Evolutionary conservation across 1,284 basidiomycete genomes (phyloP), one percentile per base, ranked within the genome.

Genomic region (Pseudozyma tsukubaensis): DNA sequence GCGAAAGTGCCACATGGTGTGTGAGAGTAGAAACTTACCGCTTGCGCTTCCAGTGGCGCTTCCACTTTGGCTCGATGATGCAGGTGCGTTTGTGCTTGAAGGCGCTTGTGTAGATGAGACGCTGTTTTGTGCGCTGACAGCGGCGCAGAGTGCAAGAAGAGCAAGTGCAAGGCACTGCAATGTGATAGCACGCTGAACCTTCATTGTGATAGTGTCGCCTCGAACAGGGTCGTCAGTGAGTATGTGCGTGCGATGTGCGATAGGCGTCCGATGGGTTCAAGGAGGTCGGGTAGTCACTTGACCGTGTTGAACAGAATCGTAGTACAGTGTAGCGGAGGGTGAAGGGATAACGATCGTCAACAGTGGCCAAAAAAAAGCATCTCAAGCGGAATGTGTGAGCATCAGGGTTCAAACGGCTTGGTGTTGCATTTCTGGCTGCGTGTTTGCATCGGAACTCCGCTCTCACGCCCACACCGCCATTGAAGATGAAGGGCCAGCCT

Each of bases 61-160:
- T 29, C 24, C 24, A 29, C 24, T 29, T 6, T 29, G 24, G 24
- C 24, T 29, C 6, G 24, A 29, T 6, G 66, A 63, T 24, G 69
- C 59, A 36, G 52, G 44, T 4, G 52, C 43, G 12, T 39, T 63
- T 10, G 51, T 42, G 35, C 19, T 50, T 7, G 59, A 32, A 14
- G 56, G 24, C 16, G 67, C 60, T 45, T 63, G 60, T 52, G 67
- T 69, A 8, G 67, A 69, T n/a, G 51, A 29, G 34, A 47, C 69
- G 18, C 11, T 56, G 56, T 72, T 67, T 34, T 72, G 69, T 14
- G 69, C 69, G n/a, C 47, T 53, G 1, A 72, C 69, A 8, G 59
- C 59, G 6, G 51, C 64, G 24, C 63, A 66, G 13, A 72, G 59
- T 5, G 52, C 59, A 19, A 72, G 51, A 36, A 72, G 43, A 5